Conservation (phyloP, 148 eudicot species). For the Chenopodium suecicum region DNA sequence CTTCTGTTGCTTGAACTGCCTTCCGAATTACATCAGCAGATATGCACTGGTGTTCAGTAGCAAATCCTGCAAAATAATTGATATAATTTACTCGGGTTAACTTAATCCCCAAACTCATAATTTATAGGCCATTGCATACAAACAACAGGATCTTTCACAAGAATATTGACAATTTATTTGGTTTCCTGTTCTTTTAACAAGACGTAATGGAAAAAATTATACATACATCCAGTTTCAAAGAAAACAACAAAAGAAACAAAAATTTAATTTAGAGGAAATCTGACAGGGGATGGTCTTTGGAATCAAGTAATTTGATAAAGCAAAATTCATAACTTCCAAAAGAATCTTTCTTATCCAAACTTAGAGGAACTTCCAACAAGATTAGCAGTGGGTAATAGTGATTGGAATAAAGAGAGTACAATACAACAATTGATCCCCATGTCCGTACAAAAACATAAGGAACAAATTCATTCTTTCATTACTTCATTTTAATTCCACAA, state of each 20-base stretch:
- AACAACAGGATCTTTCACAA: too few relatives aligned
- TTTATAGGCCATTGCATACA: too few relatives aligned
- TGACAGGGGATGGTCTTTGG: not conserved
- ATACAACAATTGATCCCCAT: not conserved
- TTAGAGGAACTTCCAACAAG: not conserved
- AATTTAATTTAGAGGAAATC: not conserved
- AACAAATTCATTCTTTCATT: not conserved
- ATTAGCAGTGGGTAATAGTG: not conserved
- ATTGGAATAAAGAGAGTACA: not conserved
- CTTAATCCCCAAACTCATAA: too few relatives aligned
- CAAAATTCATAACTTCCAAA: not conserved
- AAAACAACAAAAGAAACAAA: not conserved
- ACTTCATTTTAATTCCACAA: not conserved
- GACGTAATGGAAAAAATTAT: not conserved
- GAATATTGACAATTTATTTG: not conserved
- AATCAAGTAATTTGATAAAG: not conserved
- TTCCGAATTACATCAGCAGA: slow-evolving; percentile 65
- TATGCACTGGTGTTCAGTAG: slow-evolving; percentile 69
- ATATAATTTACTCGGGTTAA: not conserved
- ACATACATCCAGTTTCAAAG: not conserved
- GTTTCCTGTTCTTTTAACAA: not conserved
- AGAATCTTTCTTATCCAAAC: not conserved
- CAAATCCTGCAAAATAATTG: slow-evolving; percentile 48
- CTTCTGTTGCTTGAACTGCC: slow-evolving; percentile 86
- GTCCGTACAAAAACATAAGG: not conserved